Evolutionary conservation across 1,284 basidiomycete species (phyloP).

Genomic region (Meira nashicola): DNA sequence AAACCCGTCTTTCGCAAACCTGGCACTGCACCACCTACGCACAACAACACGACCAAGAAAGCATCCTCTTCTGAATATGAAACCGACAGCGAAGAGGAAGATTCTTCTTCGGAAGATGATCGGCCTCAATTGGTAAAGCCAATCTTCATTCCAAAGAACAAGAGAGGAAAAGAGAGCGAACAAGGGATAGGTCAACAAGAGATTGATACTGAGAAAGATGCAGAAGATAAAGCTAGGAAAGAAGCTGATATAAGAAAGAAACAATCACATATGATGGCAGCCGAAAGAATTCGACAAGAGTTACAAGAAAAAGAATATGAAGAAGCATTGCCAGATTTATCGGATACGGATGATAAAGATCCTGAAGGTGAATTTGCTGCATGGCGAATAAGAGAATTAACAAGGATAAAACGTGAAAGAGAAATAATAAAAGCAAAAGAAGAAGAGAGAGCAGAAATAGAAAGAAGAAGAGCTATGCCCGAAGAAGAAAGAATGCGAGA

Average conservation of each 20-base stretch:
- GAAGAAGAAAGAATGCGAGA: constrained; percentile 85
- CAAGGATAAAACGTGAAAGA: constrained; percentile 83
- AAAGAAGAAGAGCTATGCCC: constrained; percentile 80
- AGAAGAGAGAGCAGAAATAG: constrained; percentile 80
- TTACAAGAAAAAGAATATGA: constrained; percentile 84
- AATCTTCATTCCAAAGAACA: constrained; percentile 77
- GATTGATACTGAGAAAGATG: constrained; percentile 63
- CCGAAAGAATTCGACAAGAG: constrained; percentile 76
- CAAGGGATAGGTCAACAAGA: neutral
- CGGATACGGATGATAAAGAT: constrained; percentile 91
- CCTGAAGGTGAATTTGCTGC: constrained; percentile 87
- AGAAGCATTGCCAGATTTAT: constrained; percentile 75
- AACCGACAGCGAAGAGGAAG: constrained; percentile 41
- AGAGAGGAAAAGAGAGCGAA: neutral
- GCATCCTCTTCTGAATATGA: constrained; percentile 55
- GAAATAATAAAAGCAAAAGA: constrained; percentile 73
- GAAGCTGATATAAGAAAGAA: constrained; percentile 68
- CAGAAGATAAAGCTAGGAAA: constrained; percentile 65
- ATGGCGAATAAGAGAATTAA: constrained; percentile 88
- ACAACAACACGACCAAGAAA: constrained; percentile 5
- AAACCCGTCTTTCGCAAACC: neutral
- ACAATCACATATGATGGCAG: constrained; percentile 78
- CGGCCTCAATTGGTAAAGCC: constrained; percentile 66
- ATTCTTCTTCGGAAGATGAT: constrained; percentile 53
- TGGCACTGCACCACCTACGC: neutral